Conservation (phyloP, 1,284 basidiomycete species). For the Athelia sp. region DNA sequence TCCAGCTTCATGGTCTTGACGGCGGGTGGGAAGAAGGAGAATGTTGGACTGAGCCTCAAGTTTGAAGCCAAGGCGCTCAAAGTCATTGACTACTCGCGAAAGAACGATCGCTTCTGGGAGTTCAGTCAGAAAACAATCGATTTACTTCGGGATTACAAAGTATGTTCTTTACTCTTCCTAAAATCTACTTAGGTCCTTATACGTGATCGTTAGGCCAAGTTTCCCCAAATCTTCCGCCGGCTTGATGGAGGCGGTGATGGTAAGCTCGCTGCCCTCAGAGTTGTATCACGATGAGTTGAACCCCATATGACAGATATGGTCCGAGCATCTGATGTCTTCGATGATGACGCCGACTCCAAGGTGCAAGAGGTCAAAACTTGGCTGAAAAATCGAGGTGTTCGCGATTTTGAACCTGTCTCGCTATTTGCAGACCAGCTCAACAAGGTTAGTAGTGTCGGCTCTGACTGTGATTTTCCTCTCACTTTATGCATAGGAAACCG, state of each 20-base stretch:
- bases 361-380: constrained; percentile 81
- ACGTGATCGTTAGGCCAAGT: constrained; percentile 43
- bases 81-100: constrained; percentile 90
- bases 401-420: constrained; percentile 90
- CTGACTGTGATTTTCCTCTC: background rate
- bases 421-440: constrained; percentile 89
- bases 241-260: constrained; percentile 70
- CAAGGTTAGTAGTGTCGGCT: constrained; percentile 47
- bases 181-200: background rate
- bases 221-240: constrained; percentile 76
- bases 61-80: constrained; percentile 97
- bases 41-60: constrained; percentile 92
- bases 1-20: constrained; percentile 87
- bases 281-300: background rate
- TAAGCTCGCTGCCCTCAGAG: constrained; percentile 25
- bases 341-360: constrained; percentile 62
- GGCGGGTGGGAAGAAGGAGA: constrained; percentile 75
- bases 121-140: constrained; percentile 86
- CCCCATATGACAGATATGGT: constrained; percentile 58
- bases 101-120: constrained; percentile 87
- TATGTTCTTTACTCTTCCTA: constrained; percentile 17
- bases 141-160: constrained; percentile 83
- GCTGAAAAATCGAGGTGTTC: constrained; percentile 84
- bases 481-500: constrained; percentile 52
- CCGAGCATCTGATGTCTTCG: constrained; percentile 71